Evolutionary conservation across 768 basidiomycete species (phyloP).

Genomic region (Panus rudis): DNA sequence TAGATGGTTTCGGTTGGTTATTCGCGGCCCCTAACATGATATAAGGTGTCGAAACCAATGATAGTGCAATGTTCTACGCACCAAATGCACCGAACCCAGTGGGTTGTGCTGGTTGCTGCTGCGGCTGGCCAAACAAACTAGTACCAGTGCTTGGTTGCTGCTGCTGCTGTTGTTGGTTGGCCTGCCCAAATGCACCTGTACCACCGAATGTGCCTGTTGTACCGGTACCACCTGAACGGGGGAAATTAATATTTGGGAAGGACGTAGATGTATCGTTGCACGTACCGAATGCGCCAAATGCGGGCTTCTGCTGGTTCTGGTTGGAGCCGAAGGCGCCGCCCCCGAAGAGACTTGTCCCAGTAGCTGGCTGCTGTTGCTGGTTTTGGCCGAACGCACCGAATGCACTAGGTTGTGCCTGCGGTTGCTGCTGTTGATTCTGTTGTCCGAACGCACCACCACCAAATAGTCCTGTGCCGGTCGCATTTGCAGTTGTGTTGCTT

Average conservation of each 20-base stretch:
- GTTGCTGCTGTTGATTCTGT: conserved; percentile 28
- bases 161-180: conserved; percentile 27
- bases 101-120: conserved; percentile 19
- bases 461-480: conserved; percentile 15
- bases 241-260: not conserved
- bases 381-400: conserved; percentile 24
- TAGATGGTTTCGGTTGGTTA: conserved; percentile 34
- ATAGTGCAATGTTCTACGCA: conserved; percentile 7
- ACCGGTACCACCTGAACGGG: conserved; percentile 8
- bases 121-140: conserved; percentile 31
- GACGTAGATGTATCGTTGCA: conserved; percentile 9
- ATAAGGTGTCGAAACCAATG: not conserved
- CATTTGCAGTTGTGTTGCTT: conserved; percentile 12
- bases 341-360: conserved; percentile 25
- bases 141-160: conserved; percentile 18
- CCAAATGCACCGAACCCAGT: conserved; percentile 30
- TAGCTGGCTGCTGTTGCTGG: conserved; percentile 26
- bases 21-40: conserved; percentile 13
- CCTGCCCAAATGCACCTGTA: conserved; percentile 18
- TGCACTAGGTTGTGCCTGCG: conserved; percentile 16
- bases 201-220: conserved; percentile 29
- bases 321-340: conserved; percentile 21
- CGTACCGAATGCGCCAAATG: conserved; percentile 19
- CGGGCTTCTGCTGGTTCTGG: conserved; percentile 20
- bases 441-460: conserved; percentile 26